Evolutionary conservation across 495 filamentous ascomycete species (phyloP).

Genomic region (Paragyromitra xinjiangensis): DNA sequence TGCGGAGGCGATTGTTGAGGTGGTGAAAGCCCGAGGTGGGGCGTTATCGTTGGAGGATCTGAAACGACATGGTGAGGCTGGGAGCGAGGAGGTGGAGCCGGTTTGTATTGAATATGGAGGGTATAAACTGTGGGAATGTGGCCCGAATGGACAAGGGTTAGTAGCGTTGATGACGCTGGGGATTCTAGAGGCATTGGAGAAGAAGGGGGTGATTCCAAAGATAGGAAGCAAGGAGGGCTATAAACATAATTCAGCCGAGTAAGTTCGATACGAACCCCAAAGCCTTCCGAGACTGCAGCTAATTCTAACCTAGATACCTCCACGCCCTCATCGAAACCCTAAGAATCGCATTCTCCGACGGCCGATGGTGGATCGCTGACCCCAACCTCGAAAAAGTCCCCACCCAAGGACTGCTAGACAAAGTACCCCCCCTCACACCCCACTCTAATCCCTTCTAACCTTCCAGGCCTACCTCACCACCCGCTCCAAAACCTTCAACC

Average conservation of each 20-base stretch:
- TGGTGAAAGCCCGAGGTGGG: slow-evolving; percentile 77
- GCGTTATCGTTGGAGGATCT: slow-evolving; percentile 83
- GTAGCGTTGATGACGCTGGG: slow-evolving; percentile 94
- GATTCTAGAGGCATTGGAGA: slow-evolving; percentile 84
- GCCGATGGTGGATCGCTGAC: slow-evolving; percentile 87
- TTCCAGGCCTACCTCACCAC: slow-evolving; percentile 67
- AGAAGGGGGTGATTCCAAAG: slow-evolving; percentile 70
- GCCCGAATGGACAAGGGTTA: slow-evolving; percentile 97
- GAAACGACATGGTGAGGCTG: slow-evolving; percentile 73
- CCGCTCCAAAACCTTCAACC: slow-evolving; percentile 75
- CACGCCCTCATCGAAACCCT: slow-evolving; percentile 90
- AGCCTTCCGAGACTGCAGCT: background rate
- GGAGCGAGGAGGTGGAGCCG: slow-evolving; percentile 80
- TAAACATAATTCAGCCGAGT: slow-evolving; percentile 58
- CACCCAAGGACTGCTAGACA: slow-evolving; percentile 68
- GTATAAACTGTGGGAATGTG: slow-evolving; percentile 86
- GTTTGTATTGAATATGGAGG: slow-evolving; percentile 62
- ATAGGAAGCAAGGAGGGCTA: slow-evolving; percentile 18
- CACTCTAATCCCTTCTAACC: slow-evolving; percentile 20
- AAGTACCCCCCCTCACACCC: slow-evolving; percentile 4
- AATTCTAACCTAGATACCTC: slow-evolving; percentile 66
- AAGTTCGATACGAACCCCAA: slow-evolving; percentile 8
- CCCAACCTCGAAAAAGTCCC: slow-evolving; percentile 75
- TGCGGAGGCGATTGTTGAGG: slow-evolving; percentile 80
- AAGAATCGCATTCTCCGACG: slow-evolving; percentile 92